A percentile compares a stretch with the other conserved stretches of the same genome.
Conservation (phyloP, 768 basidiomycete genomes). For the Rhodosporidiobolus sp. region DNA sequence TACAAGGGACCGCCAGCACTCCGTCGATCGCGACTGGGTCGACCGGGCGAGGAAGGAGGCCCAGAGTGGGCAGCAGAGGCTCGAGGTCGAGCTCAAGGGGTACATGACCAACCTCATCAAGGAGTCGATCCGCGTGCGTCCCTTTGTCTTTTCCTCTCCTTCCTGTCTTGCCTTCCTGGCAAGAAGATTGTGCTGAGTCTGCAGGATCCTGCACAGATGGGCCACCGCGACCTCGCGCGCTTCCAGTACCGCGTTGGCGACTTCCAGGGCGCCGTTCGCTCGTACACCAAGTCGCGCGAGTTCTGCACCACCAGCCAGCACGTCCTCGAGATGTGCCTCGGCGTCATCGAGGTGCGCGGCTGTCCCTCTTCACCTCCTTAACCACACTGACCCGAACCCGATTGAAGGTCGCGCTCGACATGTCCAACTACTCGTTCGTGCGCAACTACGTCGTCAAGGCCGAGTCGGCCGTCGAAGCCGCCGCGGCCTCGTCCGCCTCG, state of each 20-base stretch:
- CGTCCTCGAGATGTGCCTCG: slow-evolving; percentile 80
- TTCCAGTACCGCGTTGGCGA: slow-evolving; percentile 74
- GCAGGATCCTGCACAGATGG: slow-evolving; percentile 63
- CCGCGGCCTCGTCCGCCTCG: slow-evolving; percentile 7
- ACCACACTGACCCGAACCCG: slow-evolving; percentile 31
- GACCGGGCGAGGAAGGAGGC: slow-evolving; percentile 55
- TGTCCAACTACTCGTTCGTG: slow-evolving; percentile 78
- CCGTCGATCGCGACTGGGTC: slow-evolving; percentile 67
- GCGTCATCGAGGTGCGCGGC: slow-evolving; percentile 49
- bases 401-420: slow-evolving; percentile 73
- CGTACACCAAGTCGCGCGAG: slow-evolving; percentile 87
- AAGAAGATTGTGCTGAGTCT: background rate
- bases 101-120: slow-evolving; percentile 97
- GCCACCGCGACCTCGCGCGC: slow-evolving; percentile 79
- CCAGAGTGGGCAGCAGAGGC: slow-evolving; percentile 72
- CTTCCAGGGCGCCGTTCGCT: slow-evolving; percentile 65
- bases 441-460: slow-evolving; percentile 93
- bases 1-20: slow-evolving; percentile 51
- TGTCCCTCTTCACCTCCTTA: background rate
- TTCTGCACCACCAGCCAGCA: slow-evolving; percentile 87
- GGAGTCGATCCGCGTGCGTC: slow-evolving; percentile 84
- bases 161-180: background rate
- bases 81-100: slow-evolving; percentile 91
- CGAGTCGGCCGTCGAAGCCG: slow-evolving; percentile 78
- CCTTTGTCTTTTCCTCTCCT: background rate